Evolutionary conservation across 805 yeast genomes (phyloP).

Genomic region (Brettanomyces bruxellensis): DNA sequence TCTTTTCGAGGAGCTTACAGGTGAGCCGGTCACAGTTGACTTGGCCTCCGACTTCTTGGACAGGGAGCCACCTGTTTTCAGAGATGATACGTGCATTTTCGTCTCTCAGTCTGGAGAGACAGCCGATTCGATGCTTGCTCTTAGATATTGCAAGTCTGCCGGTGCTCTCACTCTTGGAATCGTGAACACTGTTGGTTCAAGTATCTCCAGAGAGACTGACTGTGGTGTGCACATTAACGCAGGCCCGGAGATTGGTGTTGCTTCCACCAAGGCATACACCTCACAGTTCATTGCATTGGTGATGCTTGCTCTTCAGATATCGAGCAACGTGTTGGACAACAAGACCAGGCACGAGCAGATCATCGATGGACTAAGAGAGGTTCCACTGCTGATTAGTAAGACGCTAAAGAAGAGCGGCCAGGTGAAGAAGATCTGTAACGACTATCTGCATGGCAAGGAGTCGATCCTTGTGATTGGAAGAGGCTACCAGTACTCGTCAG

Average conservation of each 20-base stretch:
- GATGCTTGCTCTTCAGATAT: slow-evolving; percentile 91
- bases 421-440: slow-evolving; percentile 69
- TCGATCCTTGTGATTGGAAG: slow-evolving; percentile 89
- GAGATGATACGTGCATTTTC: slow-evolving; percentile 95
- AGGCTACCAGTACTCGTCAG: slow-evolving; percentile 96
- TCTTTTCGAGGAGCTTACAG: slow-evolving; percentile 92
- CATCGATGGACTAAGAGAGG: slow-evolving; percentile 72
- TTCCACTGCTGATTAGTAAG: slow-evolving; percentile 77
- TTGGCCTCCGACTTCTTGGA: slow-evolving; percentile 93
- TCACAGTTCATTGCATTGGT: slow-evolving; percentile 96
- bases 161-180: slow-evolving; percentile 97
- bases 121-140: slow-evolving; percentile 92
- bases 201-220: slow-evolving; percentile 92
- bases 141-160: slow-evolving; percentile 90
- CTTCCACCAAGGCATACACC: slow-evolving; percentile 97
- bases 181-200: slow-evolving; percentile 95
- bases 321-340: slow-evolving; percentile 82
- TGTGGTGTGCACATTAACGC: slow-evolving; percentile 99
- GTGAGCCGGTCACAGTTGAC: slow-evolving; percentile 87
- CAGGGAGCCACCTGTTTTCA: slow-evolving; percentile 91
- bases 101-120: slow-evolving; percentile 99
- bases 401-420: slow-evolving; percentile 65
- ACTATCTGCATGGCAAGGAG: slow-evolving; percentile 68
- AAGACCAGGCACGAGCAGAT: slow-evolving; percentile 72
- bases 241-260: slow-evolving; percentile 99